Evolutionary conservation across 2,329 filamentous ascomycete species (phyloP), one percentile per base, ranked within the genome.

Genomic region (Xylaria sp.): DNA sequence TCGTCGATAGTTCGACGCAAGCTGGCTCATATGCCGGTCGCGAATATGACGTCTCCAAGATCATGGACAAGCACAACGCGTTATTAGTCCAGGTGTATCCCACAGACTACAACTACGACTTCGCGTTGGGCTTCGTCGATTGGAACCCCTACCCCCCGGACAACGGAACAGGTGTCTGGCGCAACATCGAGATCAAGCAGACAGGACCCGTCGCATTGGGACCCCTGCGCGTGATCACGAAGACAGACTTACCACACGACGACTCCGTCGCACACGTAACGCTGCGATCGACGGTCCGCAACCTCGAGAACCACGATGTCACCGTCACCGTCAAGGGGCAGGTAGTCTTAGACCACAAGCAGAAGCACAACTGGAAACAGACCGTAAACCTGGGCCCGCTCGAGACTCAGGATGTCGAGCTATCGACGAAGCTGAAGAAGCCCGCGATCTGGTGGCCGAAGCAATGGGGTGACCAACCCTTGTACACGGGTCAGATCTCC

Each of bases 121-220:
- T 87, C 55, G 83, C 80, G 0, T 71, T 85, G 8, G 82, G 82
- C 0, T 87, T 84, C 58, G 79, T 83, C 0, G 83, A 86, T 65
- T 86, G 84, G 83, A 86, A 86, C 57, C 83, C 83, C 0, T 80
- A 80, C 57, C 82, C 84, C 0, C 78, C 82, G 0, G 84, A 87
- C 67, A 86, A 86, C 52, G 84, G 84, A 2, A 85, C 83, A 0
- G 84, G 84, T 0, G 74, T 88, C 7, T 88, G 85, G 85, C 76
- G 85, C 4, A 74, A 86, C 48, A 74, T 87, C 1, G 76, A 78
- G 39, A 57, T 87, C 48, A 80, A 78, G 54, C 77, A 82, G 68
- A 85, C 81, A 0, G 83, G 84, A 0, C 68, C 80, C 0, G 76
- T 84, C 1, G 71, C 74, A 2, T 65, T 81, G 54, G 78, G 75